Evolutionary conservation across 495 filamentous ascomycete species (phyloP).

Genomic region (Ramalina intermedia): DNA sequence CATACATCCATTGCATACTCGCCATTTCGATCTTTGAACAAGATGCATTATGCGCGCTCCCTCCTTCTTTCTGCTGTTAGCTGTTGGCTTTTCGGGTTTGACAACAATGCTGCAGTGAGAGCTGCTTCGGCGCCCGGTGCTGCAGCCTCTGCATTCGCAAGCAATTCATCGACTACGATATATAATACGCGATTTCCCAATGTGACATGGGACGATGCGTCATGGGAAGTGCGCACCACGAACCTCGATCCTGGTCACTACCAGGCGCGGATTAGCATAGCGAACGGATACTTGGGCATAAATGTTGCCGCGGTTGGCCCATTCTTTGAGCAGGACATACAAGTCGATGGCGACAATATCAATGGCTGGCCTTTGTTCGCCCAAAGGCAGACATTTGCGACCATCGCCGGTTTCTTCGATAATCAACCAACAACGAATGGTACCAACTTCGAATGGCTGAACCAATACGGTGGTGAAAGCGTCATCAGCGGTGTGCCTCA

Average conservation of each 20-base stretch:
- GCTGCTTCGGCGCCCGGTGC: conserved; percentile 3
- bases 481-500: conserved; percentile 64
- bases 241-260: conserved; percentile 44
- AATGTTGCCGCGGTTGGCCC: conserved; percentile 51
- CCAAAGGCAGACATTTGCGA: conserved; percentile 54
- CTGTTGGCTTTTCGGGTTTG: conserved; percentile 1
- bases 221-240: conserved; percentile 45
- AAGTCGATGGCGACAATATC: conserved; percentile 35
- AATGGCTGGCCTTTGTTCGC: conserved; percentile 66
- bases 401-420: conserved; percentile 61
- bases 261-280: conserved; percentile 46
- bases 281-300: conserved; percentile 48
- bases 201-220: conserved; percentile 48
- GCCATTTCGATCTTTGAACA: neutral
- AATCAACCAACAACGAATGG: conserved; percentile 44
- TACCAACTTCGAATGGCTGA: conserved; percentile 59
- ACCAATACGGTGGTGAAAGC: conserved; percentile 57
- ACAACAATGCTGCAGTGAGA: conserved; percentile 4
- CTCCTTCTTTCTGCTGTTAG: conserved; percentile 3
- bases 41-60: conserved; percentile 9
- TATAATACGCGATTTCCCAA: conserved; percentile 35
- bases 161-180: conserved; percentile 5
- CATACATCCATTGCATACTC: neutral
- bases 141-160: neutral
- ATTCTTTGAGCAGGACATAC: conserved; percentile 52